phyloP scores from a whole-genome alignment of 2,329 filamentous ascomycete species.

The Proliferodiscus dingleyae region DNA sequence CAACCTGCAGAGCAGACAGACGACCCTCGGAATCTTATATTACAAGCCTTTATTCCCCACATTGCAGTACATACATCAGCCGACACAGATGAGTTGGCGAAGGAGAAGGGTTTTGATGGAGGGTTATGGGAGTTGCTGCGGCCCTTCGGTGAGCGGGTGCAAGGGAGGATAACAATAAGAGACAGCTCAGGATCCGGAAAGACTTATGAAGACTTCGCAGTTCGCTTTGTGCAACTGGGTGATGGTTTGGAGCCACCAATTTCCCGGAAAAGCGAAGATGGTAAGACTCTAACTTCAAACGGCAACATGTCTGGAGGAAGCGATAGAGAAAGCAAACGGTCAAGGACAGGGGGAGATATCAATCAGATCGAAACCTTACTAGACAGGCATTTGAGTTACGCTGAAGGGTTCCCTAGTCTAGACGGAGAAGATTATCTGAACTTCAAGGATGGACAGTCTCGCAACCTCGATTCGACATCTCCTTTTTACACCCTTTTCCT shows the following conservation, averaged over 20 bases:
- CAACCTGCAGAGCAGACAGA: slow-evolving; percentile 21
- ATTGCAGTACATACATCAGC: slow-evolving; percentile 81
- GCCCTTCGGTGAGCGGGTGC: slow-evolving; percentile 83
- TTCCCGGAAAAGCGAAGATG: slow-evolving; percentile 31
- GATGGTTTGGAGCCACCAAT: slow-evolving; percentile 49
- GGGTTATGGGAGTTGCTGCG: slow-evolving; percentile 82
- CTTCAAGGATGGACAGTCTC: slow-evolving; percentile 30
- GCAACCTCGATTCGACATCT: slow-evolving; percentile 45
- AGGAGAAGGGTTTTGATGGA: slow-evolving; percentile 76
- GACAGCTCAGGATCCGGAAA: slow-evolving; percentile 84
- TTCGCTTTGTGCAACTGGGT: slow-evolving; percentile 75
- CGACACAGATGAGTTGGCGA: slow-evolving; percentile 76
- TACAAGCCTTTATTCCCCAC: slow-evolving; percentile 83
- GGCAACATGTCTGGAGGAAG: slow-evolving; percentile 15
- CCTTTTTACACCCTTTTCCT: slow-evolving; percentile 85
- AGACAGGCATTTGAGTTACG: slow-evolving; percentile 70
- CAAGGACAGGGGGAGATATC: slow-evolving; percentile 45
- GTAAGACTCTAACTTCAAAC: slow-evolving; percentile 18
- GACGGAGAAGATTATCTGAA: slow-evolving; percentile 34
- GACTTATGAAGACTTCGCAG: slow-evolving; percentile 82
- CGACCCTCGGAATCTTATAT: slow-evolving; percentile 61
- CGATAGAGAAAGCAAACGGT: slow-evolving; percentile 15
- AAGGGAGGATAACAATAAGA: slow-evolving; percentile 82
- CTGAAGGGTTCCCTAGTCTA: slow-evolving; percentile 47
- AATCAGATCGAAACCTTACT: slow-evolving; percentile 75